Conservation (phyloP, 352 stramenopile species). For the Phytopythium chamaehyphon region DNA sequence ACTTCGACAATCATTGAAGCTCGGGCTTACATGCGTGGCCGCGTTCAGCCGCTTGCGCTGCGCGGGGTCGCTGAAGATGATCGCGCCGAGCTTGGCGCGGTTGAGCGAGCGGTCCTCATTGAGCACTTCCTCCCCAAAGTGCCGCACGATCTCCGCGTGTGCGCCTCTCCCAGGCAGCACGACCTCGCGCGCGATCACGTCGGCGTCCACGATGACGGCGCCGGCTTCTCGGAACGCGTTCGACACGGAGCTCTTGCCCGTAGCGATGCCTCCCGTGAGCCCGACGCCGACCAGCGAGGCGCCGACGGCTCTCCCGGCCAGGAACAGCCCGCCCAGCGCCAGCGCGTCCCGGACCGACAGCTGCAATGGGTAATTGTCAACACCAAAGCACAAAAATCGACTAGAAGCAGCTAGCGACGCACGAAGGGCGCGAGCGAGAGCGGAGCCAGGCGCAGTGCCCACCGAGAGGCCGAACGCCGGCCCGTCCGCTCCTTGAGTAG, state of each 20-base stretch:
- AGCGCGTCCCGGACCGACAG: conserved; percentile 28
- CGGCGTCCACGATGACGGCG: conserved; percentile 77
- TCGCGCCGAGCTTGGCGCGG: conserved; percentile 74
- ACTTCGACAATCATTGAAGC: neutral
- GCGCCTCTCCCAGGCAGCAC: conserved; percentile 68
- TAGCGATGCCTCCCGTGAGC: conserved; percentile 81
- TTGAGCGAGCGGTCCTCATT: conserved; percentile 80
- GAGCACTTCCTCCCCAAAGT: conserved; percentile 66
- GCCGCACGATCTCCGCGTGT: conserved; percentile 72
- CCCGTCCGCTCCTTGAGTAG: conserved; percentile 46
- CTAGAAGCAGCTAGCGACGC: conserved; percentile 4
- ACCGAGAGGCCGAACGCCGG: conserved; percentile 40
- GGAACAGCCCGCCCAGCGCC: conserved; percentile 19
- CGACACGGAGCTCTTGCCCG: conserved; percentile 83
- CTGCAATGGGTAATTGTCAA: conserved; percentile 12
- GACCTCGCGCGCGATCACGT: conserved; percentile 74
- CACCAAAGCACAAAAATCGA: no score
- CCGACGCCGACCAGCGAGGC: conserved; percentile 67
- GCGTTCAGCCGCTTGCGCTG: conserved; percentile 77
- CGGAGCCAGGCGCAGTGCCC: conserved; percentile 34
- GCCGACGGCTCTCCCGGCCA: conserved; percentile 40
- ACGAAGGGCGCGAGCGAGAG: conserved; percentile 39
- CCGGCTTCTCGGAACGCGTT: conserved; percentile 46
- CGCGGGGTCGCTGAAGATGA: conserved; percentile 77
- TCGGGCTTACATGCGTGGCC: conserved; percentile 55